These are phyloP conservation scores for Aspergillus bertholletiae DNA, from an alignment of 495 filamentous ascomycete species.

Conservation along the genomic window DNA sequence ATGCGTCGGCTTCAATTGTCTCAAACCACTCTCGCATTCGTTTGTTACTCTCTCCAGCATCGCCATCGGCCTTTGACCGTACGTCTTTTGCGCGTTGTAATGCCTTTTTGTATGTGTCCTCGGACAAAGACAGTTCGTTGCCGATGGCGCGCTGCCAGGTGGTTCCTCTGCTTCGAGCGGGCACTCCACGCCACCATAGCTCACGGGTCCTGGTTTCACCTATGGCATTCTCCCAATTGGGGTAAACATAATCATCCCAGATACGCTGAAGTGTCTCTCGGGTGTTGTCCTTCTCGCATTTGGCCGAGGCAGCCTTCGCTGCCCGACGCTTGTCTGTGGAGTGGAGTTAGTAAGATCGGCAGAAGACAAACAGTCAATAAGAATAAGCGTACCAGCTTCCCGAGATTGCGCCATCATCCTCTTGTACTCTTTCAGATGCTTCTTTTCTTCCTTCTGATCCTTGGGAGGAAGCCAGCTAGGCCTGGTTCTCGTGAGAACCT, in stretches of 20 bases:
- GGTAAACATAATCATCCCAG: conserved; percentile 86
- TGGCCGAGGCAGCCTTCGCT: conserved; percentile 43
- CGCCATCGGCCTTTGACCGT: conserved; percentile 43
- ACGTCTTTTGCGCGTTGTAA: conserved; percentile 69
- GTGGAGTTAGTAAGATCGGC: conserved; percentile 4
- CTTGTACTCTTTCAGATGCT: conserved; percentile 88
- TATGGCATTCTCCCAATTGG: conserved; percentile 77
- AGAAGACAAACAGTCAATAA: background rate
- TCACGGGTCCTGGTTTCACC: conserved; percentile 75
- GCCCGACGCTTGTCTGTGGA: conserved; percentile 46
- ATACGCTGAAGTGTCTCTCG: conserved; percentile 61
- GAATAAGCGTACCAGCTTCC: conserved; percentile 57
- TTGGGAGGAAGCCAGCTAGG: conserved; percentile 97
- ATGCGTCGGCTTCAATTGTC: conserved; percentile 66
- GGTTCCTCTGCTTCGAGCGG: conserved; percentile 69
- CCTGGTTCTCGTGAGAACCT: conserved; percentile 81
- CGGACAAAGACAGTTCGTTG: conserved; percentile 77
- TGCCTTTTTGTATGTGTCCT: conserved; percentile 74
- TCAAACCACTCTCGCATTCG: conserved; percentile 59
- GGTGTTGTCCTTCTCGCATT: conserved; percentile 64
- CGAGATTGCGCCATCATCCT: conserved; percentile 82
- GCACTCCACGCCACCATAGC: conserved; percentile 91
- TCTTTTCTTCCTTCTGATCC: conserved; percentile 85
- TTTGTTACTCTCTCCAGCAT: conserved; percentile 46
- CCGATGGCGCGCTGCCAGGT: conserved; percentile 89